Percentiles rank a stretch among this genome's conserved stretches.
Evolutionary conservation across 768 basidiomycete genomes (phyloP).

Genomic region (Lyophyllum shimeji): DNA sequence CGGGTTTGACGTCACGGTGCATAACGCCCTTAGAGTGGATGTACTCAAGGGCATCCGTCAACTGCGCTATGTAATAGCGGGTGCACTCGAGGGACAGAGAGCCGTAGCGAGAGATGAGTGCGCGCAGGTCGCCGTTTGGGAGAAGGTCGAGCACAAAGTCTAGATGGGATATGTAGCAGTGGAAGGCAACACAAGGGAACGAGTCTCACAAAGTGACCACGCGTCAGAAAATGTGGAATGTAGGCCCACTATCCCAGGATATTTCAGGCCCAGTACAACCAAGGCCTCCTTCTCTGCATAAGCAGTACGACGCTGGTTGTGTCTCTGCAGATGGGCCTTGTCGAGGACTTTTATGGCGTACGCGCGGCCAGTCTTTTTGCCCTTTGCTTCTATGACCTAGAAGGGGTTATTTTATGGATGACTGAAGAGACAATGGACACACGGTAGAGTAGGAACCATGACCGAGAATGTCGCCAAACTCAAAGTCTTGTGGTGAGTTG

Average conservation of each 20-base stretch:
- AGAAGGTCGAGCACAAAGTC: constrained; percentile 82
- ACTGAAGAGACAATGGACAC: constrained; percentile 24
- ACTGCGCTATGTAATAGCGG: constrained; percentile 85
- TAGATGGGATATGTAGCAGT: constrained; percentile 24
- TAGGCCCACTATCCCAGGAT: constrained; percentile 80
- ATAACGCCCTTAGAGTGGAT: constrained; percentile 91
- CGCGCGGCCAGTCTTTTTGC: constrained; percentile 54
- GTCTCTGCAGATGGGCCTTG: constrained; percentile 78
- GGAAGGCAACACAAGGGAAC: constrained; percentile 4
- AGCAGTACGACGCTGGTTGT: constrained; percentile 74
- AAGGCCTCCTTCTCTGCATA: constrained; percentile 79
- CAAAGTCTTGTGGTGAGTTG: constrained; percentile 63
- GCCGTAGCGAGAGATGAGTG: constrained; percentile 72
- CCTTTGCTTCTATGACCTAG: constrained; percentile 47
- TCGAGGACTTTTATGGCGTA: constrained; percentile 80
- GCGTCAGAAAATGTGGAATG: constrained; percentile 87
- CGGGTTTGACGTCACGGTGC: constrained; percentile 85
- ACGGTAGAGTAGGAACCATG: constrained; percentile 85
- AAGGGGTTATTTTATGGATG: not conserved
- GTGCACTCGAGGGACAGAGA: constrained; percentile 79
- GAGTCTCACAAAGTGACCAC: constrained; percentile 73
- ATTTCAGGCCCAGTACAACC: constrained; percentile 66
- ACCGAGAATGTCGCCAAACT: constrained; percentile 71
- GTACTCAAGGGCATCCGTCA: constrained; percentile 84
- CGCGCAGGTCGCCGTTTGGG: constrained; percentile 75